Evolutionary conservation across 2,329 filamentous ascomycete genomes (phyloP).

Genomic region (Myriangium duriaei): DNA sequence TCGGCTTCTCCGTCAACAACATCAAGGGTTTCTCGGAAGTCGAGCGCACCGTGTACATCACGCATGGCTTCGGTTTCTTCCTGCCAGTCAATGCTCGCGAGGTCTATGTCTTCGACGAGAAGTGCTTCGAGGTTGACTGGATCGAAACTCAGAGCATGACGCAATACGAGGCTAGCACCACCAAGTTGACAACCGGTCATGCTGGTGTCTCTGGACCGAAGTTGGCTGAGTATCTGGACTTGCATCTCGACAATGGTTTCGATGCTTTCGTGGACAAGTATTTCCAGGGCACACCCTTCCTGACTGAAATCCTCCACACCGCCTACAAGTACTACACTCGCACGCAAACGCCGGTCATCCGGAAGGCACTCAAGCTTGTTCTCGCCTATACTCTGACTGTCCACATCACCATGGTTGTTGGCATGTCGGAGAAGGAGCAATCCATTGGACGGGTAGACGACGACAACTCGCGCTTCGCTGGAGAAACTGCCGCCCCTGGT

Average conservation of each 20-base stretch:
- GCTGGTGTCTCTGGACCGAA: conserved; percentile 73
- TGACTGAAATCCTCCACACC: conserved; percentile 93
- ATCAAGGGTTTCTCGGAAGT: conserved; percentile 69
- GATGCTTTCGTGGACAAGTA: conserved; percentile 92
- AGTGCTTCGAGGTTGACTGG: conserved; percentile 90
- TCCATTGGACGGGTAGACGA: conserved; percentile 77
- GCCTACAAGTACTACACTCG: conserved; percentile 86
- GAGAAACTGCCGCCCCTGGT: conserved; percentile 83
- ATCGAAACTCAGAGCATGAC: conserved; percentile 70
- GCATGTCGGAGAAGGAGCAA: conserved; percentile 65
- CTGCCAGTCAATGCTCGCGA: conserved; percentile 88
- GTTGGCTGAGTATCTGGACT: conserved; percentile 84
- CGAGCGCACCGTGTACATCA: conserved; percentile 71
- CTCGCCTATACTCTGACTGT: conserved; percentile 91
- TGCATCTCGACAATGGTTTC: conserved; percentile 84
- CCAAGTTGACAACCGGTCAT: conserved; percentile 76
- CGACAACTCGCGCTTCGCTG: conserved; percentile 72
- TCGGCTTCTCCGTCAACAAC: conserved; percentile 83
- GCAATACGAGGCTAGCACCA: conserved; percentile 75
- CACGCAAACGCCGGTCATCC: conserved; percentile 77
- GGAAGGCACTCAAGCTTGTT: conserved; percentile 89
- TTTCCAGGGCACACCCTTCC: conserved; percentile 88
- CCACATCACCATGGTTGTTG: conserved; percentile 90
- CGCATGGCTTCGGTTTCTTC: conserved; percentile 88
- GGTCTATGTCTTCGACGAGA: conserved; percentile 82